These are phyloP conservation scores for Chrysanthemum lavandulifolium DNA, from an alignment of 129 eudicot species.

Conservation along the genomic window DNA sequence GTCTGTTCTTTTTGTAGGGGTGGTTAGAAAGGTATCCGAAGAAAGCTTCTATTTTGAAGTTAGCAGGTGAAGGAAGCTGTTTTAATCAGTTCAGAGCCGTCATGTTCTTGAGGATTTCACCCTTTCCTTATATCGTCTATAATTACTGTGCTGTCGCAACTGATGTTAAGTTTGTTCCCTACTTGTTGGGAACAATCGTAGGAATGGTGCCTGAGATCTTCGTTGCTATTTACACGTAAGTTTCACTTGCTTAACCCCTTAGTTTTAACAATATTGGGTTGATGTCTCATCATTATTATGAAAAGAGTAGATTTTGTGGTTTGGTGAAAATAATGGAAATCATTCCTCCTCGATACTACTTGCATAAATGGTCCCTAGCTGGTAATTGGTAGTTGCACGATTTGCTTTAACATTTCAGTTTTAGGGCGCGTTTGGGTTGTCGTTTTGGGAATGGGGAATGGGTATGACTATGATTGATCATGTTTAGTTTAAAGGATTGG, in stretches of 20 bases:
- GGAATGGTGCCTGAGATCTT: conserved; percentile 92
- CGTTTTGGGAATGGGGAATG: too few relatives aligned
- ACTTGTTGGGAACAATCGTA: conserved; percentile 64
- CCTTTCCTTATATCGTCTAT: conserved; percentile 78
- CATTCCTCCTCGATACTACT: too few relatives aligned
- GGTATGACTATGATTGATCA: too few relatives aligned
- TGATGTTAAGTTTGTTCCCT: conserved; percentile 80
- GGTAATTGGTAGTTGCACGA: too few relatives aligned
- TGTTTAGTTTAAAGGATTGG: too few relatives aligned
- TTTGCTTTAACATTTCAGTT: too few relatives aligned
- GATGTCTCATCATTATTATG: too few relatives aligned
- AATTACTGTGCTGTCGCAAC: conserved; percentile 92
- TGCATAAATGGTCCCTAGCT: too few relatives aligned
- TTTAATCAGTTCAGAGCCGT: conserved; percentile 77
- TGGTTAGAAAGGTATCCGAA: conserved; percentile 83
- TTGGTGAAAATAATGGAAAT: too few relatives aligned
- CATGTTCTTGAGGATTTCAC: conserved; percentile 75
- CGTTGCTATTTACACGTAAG: conserved; percentile 93
- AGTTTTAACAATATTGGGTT: too few relatives aligned
- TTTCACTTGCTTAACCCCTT: neutral
- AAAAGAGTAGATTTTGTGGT: too few relatives aligned
- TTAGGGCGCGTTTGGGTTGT: too few relatives aligned
- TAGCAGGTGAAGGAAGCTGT: conserved; percentile 92
- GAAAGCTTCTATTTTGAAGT: conserved; percentile 71
- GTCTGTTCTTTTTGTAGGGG: conserved; percentile 31